A percentile compares a stretch with the other conserved stretches of the same genome.
These are phyloP conservation scores for Dendrobium huoshanense DNA, from an alignment of 106 monocot genomes.

Conservation along the genomic window DNA sequence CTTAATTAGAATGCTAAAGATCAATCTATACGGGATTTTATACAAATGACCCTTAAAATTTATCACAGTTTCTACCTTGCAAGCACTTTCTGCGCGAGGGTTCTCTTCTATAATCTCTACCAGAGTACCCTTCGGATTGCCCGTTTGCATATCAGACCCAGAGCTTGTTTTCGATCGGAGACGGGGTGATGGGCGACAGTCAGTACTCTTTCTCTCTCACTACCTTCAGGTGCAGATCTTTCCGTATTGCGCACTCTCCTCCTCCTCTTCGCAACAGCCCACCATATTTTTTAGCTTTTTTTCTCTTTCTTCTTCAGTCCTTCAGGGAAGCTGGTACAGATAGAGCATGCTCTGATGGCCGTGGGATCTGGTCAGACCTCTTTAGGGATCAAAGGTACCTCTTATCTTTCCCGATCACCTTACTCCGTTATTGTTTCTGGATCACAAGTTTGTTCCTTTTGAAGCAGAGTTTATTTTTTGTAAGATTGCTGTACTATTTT, in stretches of 20 bases:
- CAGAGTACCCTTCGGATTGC: too few relatives aligned
- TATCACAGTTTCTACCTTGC: too few relatives aligned
- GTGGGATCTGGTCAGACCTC: constrained; percentile 98
- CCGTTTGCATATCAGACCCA: not conserved
- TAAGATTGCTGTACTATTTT: not conserved
- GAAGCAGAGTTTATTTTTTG: not conserved
- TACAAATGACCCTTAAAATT: too few relatives aligned
- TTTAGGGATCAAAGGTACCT: constrained; percentile 91
- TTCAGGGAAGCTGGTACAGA: constrained; percentile 97
- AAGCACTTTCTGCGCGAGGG: not conserved
- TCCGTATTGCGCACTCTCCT: not conserved
- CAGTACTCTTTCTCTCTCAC: constrained; percentile 26
- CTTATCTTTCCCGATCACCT: not conserved
- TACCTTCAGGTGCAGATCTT: constrained; percentile 17
- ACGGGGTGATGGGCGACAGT: constrained; percentile 11
- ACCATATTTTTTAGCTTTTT: not conserved
- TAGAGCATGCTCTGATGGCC: constrained; percentile 87
- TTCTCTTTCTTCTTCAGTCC: constrained; percentile 38
- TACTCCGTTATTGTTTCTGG: not conserved
- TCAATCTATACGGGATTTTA: too few relatives aligned
- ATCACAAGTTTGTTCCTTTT: not conserved
- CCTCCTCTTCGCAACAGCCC: not conserved
- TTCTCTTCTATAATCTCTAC: not conserved
- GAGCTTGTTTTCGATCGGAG: not conserved
- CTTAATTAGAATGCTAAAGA: too few relatives aligned